phyloP scores from a whole-genome alignment of 257 asterid genomes.

The Solanum rostratum region DNA sequence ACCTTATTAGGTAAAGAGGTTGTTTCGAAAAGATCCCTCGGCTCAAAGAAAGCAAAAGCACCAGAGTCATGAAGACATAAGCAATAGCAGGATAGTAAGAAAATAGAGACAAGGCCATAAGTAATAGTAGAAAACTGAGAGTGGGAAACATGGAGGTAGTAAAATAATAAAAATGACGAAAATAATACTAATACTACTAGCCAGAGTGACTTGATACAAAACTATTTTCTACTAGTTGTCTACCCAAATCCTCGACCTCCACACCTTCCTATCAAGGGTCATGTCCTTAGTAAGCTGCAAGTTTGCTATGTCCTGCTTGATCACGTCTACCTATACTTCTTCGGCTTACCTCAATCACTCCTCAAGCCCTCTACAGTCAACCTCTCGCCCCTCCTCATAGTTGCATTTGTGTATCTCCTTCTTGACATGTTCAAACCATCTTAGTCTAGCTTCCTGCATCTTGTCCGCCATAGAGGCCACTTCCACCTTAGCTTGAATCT shows the following conservation, averaged over 20 bases:
- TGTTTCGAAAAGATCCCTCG: neutral
- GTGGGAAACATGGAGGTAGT: neutral
- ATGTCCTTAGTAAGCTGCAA: neutral
- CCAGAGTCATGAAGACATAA: neutral
- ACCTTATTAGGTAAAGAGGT: neutral
- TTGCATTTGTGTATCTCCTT: neutral
- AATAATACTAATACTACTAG: neutral
- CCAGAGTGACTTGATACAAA: neutral
- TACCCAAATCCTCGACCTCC: neutral
- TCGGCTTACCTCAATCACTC: neutral
- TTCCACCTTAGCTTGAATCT: neutral
- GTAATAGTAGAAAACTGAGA: neutral
- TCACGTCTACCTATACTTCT: neutral
- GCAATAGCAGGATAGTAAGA: neutral
- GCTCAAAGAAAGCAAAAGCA: neutral
- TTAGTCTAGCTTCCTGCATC: neutral
- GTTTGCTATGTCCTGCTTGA: neutral
- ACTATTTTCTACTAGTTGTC: neutral
- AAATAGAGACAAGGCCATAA: neutral
- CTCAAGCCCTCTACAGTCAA: neutral
- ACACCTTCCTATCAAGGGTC: neutral
- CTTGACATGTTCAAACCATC: neutral
- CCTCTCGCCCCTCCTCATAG: neutral
- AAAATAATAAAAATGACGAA: neutral
- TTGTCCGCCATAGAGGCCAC: neutral